phyloP scores from a whole-genome alignment of 192 early-diverging fungal species.

The Neocallimastix lanati region DNA sequence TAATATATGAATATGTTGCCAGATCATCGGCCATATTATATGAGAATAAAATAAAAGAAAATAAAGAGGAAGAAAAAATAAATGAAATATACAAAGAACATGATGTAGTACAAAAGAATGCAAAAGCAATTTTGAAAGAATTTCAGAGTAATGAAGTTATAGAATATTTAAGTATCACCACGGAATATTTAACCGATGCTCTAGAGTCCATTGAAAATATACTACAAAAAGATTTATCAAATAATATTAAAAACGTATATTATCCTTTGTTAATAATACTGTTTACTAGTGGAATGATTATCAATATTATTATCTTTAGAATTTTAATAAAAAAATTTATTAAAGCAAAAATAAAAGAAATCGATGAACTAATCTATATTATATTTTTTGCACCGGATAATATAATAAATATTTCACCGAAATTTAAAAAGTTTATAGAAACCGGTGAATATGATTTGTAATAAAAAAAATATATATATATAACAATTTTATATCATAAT shows the following conservation, averaged over 20 bases:
- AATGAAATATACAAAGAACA: background rate
- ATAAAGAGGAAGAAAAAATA: background rate
- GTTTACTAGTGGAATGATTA: background rate
- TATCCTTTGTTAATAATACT: background rate
- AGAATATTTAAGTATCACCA: background rate
- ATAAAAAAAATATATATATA: too few relatives aligned
- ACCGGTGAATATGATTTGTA: background rate
- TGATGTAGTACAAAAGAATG: background rate
- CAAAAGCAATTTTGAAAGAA: background rate
- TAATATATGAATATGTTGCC: background rate
- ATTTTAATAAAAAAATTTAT: background rate
- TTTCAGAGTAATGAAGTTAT: background rate
- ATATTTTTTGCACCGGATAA: background rate
- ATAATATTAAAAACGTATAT: background rate
- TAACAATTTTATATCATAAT: too few relatives aligned
- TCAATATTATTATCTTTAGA: background rate
- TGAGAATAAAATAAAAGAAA: background rate
- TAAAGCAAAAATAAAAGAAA: background rate
- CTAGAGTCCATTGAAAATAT: background rate
- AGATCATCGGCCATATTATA: background rate
- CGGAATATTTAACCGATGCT: background rate
- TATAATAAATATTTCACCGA: background rate
- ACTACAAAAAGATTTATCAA: background rate
- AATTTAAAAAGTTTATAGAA: background rate
- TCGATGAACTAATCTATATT: background rate